These are phyloP conservation scores for Coleophoma eucalyptorum DNA, from an alignment of 2,329 filamentous ascomycete genomes.

Conservation along the genomic window DNA sequence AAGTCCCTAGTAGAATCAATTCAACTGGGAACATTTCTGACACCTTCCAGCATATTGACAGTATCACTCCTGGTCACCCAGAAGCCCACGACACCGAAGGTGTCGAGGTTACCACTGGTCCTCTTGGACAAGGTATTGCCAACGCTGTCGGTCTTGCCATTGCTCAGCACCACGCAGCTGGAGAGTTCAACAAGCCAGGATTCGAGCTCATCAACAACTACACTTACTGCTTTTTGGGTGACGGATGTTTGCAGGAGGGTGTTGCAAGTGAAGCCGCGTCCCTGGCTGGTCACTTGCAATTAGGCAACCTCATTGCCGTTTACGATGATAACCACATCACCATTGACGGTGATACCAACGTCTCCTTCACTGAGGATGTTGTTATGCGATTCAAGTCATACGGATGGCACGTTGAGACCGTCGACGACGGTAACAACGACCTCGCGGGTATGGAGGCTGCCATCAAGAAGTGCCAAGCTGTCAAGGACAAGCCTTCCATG, in stretches of 20 bases:
- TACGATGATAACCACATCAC: conserved; percentile 99
- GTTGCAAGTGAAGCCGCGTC: conserved; percentile 90
- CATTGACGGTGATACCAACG: conserved; percentile 91
- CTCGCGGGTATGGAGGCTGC: conserved; percentile 84
- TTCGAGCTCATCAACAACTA: conserved; percentile 93
- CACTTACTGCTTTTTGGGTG: conserved; percentile 95
- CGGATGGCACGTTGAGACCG: conserved; percentile 87
- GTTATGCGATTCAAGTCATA: conserved; percentile 92
- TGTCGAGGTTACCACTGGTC: conserved; percentile 96
- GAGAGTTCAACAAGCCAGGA: conserved; percentile 93
- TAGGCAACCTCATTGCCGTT: conserved; percentile 94
- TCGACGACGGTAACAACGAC: conserved; percentile 86
- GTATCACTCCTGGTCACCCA: conserved; percentile 92
- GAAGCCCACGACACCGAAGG: conserved; percentile 96
- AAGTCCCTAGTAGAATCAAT: conserved; percentile 33
- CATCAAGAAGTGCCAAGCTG: conserved; percentile 77
- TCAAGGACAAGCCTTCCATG: conserved; percentile 94
- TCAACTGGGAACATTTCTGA: conserved; percentile 11
- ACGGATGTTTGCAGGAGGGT: conserved; percentile 99
- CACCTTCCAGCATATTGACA: conserved; percentile 43
- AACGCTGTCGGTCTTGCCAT: conserved; percentile 98
- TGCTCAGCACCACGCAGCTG: conserved; percentile 87
- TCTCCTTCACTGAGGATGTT: conserved; percentile 96
- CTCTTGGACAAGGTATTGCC: conserved; percentile 93
- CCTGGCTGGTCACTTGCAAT: conserved; percentile 90